These are phyloP conservation scores for Morella rubra DNA, from an alignment of 306 rosid species.

Conservation along the genomic window DNA sequence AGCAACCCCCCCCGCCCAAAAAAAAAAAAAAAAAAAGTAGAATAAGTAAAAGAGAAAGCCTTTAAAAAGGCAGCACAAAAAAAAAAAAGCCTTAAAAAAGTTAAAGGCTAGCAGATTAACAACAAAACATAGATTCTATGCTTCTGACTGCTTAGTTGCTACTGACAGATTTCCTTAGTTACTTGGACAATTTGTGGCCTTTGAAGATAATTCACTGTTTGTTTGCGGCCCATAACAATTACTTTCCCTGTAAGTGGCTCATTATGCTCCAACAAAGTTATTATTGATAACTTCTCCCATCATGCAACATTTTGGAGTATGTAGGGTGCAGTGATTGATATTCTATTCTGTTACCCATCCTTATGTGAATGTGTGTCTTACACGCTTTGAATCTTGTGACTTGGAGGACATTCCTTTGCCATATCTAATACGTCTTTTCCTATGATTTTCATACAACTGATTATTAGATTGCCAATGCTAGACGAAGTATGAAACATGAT, in stretches of 20 bases:
- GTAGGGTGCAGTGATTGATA: neutral
- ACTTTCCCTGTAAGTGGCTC: neutral
- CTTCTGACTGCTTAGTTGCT: neutral
- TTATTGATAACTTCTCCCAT: neutral
- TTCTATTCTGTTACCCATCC: neutral
- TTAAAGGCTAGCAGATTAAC: neutral
- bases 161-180: neutral
- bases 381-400: neutral
- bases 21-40: too few species aligned
- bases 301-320: neutral
- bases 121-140: neutral
- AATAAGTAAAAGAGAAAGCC: too few species aligned
- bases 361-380: neutral
- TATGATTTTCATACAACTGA: conserved; percentile 8
- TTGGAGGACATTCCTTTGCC: neutral
- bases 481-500: conserved; percentile 84
- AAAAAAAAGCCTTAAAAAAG: too few species aligned
- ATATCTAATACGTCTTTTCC: conserved; percentile 10
- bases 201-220: neutral
- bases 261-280: neutral
- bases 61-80: too few species aligned
- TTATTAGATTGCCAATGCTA: conserved; percentile 66
- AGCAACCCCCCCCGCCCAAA: too few species aligned
- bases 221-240: neutral
- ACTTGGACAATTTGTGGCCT: neutral